These are phyloP conservation scores for Leccinum subtestaceum DNA, from an alignment of 768 basidiomycete species.

Conservation along the genomic window DNA sequence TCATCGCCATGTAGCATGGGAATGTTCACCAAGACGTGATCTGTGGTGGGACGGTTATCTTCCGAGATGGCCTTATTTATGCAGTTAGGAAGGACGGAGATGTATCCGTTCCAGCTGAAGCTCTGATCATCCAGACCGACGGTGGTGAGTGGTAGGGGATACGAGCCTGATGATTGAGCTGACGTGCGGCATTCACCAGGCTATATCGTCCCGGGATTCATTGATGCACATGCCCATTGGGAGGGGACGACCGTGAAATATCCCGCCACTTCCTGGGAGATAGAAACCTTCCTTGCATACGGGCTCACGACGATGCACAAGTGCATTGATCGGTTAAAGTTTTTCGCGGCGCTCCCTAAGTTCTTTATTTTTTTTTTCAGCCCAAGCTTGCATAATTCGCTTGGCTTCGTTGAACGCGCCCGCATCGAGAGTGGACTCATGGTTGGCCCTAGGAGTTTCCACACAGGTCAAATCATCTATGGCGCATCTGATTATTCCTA, in stretches of 20 bases:
- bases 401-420: constrained; percentile 62
- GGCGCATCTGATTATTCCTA: constrained; percentile 46
- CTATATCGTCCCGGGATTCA: constrained; percentile 67
- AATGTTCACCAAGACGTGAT: constrained; percentile 49
- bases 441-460: constrained; percentile 71
- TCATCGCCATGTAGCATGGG: constrained; percentile 66
- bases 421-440: constrained; percentile 67
- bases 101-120: constrained; percentile 36
- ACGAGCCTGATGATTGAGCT: not conserved
- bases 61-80: constrained; percentile 58
- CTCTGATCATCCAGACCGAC: constrained; percentile 52
- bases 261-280: constrained; percentile 70
- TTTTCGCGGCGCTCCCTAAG: not conserved
- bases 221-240: constrained; percentile 80
- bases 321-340: constrained; percentile 34
- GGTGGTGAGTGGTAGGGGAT: constrained; percentile 47
- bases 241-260: constrained; percentile 48
- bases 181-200: constrained; percentile 36
- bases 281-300: constrained; percentile 72
- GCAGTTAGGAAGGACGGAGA: constrained; percentile 38
- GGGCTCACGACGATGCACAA: constrained; percentile 78
- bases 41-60: constrained; percentile 48
- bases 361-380: constrained; percentile 31
- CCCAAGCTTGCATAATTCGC: constrained; percentile 61
- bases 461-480: constrained; percentile 60